phyloP scores from a whole-genome alignment of 768 basidiomycete genomes.

The Boletus vinaceobasis region DNA sequence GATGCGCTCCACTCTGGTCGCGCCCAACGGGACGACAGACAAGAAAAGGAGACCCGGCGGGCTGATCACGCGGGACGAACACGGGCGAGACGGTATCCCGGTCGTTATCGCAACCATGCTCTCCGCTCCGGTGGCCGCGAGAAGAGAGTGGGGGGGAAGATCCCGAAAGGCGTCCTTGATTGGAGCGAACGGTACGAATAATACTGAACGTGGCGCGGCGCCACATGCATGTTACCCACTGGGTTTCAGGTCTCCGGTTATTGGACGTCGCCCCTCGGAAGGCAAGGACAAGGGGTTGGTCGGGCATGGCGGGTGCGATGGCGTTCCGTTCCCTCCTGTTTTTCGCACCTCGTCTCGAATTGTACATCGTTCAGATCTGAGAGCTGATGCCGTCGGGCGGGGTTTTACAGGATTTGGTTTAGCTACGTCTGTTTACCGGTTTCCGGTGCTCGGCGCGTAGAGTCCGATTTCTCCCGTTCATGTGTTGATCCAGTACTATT shows the following conservation, averaged over 20 bases:
- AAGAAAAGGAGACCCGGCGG: conserved; percentile 18
- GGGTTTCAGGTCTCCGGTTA: conserved; percentile 12
- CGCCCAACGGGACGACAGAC: not conserved
- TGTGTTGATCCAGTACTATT: not conserved
- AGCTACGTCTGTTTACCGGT: not conserved
- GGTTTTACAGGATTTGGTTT: not conserved
- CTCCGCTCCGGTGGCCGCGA: conserved; percentile 9
- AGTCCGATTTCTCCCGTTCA: not conserved
- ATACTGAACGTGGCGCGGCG: not conserved
- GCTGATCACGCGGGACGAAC: conserved; percentile 34
- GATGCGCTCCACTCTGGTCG: not conserved
- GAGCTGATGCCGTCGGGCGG: not conserved
- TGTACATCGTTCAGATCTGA: not conserved
- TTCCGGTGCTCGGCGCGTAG: not conserved
- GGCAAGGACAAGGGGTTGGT: no score
- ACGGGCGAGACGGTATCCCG: conserved; percentile 19
- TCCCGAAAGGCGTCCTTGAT: not conserved
- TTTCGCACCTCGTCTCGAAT: not conserved
- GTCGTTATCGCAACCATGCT: conserved; percentile 28
- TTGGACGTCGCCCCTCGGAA: not conserved
- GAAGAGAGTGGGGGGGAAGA: not conserved
- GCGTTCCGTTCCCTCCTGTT: not conserved
- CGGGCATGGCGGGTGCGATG: not conserved
- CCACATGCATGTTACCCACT: not conserved
- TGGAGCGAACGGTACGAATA: not conserved